Base-by-base conservation (phyloP, 176 grass and related monocot species). In the Lolium multiflorum region DNA sequence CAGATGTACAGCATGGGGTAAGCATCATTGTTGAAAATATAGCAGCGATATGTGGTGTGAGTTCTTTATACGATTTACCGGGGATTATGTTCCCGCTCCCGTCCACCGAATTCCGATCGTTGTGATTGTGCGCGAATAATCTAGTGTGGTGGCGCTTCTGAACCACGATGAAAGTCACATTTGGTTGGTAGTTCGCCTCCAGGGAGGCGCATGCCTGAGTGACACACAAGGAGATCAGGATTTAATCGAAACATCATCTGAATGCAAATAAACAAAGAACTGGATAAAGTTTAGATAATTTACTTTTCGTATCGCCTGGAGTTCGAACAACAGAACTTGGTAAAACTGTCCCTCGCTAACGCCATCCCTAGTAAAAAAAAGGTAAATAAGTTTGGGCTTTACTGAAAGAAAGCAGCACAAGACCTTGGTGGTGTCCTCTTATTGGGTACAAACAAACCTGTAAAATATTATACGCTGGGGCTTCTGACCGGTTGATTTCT, bases 331-430 rank as follows among this genome's bases (percentile, higher is more conserved):
- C 9, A 98, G 83, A 89, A 98, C 95, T 84, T 95, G 95, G 80
- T 95, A 95, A 71, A 98, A 98, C 17, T 98, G 95, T 2, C 95
- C 93, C 84, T 95, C 95, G 49, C 95, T 98, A 15, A 98, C 95
- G 49, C 95, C 93, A 75, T 95, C 95, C 86, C 95, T 98, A 68
- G 13, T 28, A 35, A 35, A 43, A 5, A 84, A 81, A 77, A 76
- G 26, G 50, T 7, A 37, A 65, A 54, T 1, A 11, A 35, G 24
- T 35, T 28, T 17, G 14, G 25, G 7, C 15, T 54, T 75, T 6
- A 76, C 48, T 76, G 24, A 18, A 76, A 18, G 48, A 8, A 31
- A 3, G 17, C 3, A 76, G 21, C 72, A 31, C 22, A 76, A 3
- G 47, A 76, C 0, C 41, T 43, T 43, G 6, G 2, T 18, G 13